A percentile compares a stretch with the other conserved stretches of the same genome.
Conservation (phyloP, 176 grass and related monocot genomes). For the Puccinellia tenuiflora region DNA sequence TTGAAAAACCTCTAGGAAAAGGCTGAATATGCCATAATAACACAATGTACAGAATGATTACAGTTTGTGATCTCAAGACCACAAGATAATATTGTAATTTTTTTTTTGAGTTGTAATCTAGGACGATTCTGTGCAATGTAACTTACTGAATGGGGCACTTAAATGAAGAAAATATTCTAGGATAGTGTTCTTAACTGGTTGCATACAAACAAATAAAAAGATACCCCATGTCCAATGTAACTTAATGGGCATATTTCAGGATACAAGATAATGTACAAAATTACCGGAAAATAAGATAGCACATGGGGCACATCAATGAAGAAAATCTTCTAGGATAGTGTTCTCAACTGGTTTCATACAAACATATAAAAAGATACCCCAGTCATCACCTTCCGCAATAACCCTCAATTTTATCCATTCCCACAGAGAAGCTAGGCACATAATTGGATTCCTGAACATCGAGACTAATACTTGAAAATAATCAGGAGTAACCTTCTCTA, state of each 20-base stretch:
- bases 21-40: no score
- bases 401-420: constrained; percentile 61
- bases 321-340: not conserved
- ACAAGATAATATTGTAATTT: no score
- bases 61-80: no score
- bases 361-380: constrained; percentile 74
- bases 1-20: no score
- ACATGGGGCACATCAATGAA: not conserved
- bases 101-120: no score
- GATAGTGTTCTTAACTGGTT: constrained; percentile 12
- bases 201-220: constrained; percentile 65
- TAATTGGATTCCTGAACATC: constrained; percentile 37
- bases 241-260: no score
- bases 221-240: no score
- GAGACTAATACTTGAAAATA: constrained; percentile 68
- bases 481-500: constrained; percentile 68
- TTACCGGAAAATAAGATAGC: not conserved
- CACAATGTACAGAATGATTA: no score
- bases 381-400: constrained; percentile 76
- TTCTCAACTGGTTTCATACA: constrained; percentile 26
- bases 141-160: not conserved
- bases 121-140: no score
- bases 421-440: constrained; percentile 56
- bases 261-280: no score
- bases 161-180: constrained; percentile 8